Evolutionary conservation across 2,329 filamentous ascomycete species (phyloP).

Genomic region (Arthrobotrys conoides): DNA sequence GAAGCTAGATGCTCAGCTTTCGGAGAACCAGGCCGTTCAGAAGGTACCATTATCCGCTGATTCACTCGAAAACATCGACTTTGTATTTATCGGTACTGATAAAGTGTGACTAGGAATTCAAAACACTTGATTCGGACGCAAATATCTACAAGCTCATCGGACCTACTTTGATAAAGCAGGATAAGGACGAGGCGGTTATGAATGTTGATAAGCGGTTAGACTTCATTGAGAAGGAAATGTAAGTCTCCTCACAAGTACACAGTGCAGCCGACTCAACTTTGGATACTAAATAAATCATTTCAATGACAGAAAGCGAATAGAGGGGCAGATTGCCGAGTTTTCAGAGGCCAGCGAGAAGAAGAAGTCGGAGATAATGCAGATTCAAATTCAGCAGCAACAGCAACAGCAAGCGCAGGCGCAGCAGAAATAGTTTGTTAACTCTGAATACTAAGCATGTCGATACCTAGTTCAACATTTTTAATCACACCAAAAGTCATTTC

Average conservation of each 20-base stretch:
- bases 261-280: not conserved
- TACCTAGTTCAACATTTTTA: slow-evolving; percentile 2
- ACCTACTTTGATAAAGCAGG: slow-evolving; percentile 93
- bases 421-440: slow-evolving; percentile 33
- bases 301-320: slow-evolving; percentile 74
- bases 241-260: slow-evolving; percentile 65
- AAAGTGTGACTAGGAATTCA: slow-evolving; percentile 78
- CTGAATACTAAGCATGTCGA: slow-evolving; percentile 7
- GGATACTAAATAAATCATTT: slow-evolving; percentile 37
- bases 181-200: slow-evolving; percentile 88
- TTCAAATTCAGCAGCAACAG: slow-evolving; percentile 66
- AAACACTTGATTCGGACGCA: slow-evolving; percentile 81
- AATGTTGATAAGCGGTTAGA: slow-evolving; percentile 91
- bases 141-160: slow-evolving; percentile 97
- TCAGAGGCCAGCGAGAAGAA: slow-evolving; percentile 77
- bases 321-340: slow-evolving; percentile 76
- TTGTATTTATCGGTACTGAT: slow-evolving; percentile 12
- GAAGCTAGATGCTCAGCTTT: slow-evolving; percentile 91
- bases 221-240: slow-evolving; percentile 96
- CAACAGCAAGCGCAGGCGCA: slow-evolving; percentile 65
- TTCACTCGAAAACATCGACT: too few relatives aligned
- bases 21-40: slow-evolving; percentile 91
- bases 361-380: slow-evolving; percentile 74
- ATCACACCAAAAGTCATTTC: slow-evolving; percentile 31
- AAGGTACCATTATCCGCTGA: slow-evolving; percentile 72